Conservation (phyloP, 208 protist species). For the Trypanosoma mega region DNA sequence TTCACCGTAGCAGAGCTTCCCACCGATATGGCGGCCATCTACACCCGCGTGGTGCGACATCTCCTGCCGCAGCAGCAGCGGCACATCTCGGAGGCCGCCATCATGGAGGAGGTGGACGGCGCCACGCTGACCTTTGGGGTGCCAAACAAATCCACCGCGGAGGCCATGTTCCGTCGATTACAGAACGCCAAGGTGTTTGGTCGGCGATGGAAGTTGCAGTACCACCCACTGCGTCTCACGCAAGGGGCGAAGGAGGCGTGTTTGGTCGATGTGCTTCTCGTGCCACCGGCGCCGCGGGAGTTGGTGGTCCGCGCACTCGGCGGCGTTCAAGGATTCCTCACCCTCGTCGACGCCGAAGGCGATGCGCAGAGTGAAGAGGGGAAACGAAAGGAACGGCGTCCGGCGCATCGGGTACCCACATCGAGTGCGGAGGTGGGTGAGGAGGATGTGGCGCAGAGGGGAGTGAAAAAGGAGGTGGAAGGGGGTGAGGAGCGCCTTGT, state of each 20-base stretch:
- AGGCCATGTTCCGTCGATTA: constrained; percentile 55
- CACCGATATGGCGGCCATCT: constrained; percentile 57
- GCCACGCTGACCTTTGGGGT: constrained; percentile 76
- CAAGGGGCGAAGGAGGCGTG: constrained; percentile 51
- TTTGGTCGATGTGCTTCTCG: constrained; percentile 62
- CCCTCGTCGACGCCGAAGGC: constrained; percentile 33
- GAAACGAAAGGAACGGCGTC: background rate
- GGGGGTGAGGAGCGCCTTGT: constrained; percentile 19
- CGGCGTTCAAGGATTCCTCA: constrained; percentile 65
- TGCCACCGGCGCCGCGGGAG: constrained; percentile 41
- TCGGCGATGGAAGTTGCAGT: constrained; percentile 77
- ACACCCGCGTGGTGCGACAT: constrained; percentile 56
- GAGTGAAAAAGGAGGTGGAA: background rate
- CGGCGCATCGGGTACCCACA: too few species aligned
- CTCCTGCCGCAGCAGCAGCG: constrained; percentile 36
- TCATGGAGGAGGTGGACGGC: constrained; percentile 75
- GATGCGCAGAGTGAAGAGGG: constrained; percentile 19
- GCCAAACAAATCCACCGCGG: constrained; percentile 44
- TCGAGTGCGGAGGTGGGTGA: background rate
- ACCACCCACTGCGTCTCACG: constrained; percentile 36
- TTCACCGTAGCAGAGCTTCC: constrained; percentile 67
- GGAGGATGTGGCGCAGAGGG: background rate
- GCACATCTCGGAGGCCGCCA: constrained; percentile 28
- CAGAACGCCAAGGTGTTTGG: constrained; percentile 71
- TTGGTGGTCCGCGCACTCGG: constrained; percentile 60